Conservation (phyloP, 306 rosid species). For the Myrica gale region DNA sequence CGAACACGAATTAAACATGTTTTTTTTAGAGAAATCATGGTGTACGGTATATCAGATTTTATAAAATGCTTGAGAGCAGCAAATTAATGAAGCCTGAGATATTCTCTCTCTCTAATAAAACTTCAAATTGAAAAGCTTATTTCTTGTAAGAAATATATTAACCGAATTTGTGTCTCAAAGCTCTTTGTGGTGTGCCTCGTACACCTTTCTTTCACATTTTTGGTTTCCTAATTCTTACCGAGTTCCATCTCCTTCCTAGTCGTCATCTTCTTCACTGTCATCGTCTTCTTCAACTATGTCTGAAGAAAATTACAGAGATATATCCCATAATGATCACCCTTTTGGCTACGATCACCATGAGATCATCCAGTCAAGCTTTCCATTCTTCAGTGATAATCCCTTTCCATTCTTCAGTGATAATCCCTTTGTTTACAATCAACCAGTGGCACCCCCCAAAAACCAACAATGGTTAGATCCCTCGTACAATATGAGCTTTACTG, state of each 20-base stretch:
- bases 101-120: too few species aligned
- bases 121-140: slow-evolving; percentile 30
- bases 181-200: slow-evolving; percentile 16
- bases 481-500: slow-evolving; percentile 53
- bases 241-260: not conserved
- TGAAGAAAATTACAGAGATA: slow-evolving; percentile 33
- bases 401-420: slow-evolving; percentile 42
- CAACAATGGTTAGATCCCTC: slow-evolving; percentile 49
- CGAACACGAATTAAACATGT: too few species aligned
- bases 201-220: slow-evolving; percentile 13
- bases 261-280: not conserved
- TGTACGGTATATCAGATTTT: not conserved
- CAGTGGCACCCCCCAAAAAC: slow-evolving; percentile 26
- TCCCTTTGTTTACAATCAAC: slow-evolving; percentile 16
- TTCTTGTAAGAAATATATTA: slow-evolving; percentile 43
- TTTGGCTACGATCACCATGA: slow-evolving; percentile 54
- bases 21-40: too few species aligned
- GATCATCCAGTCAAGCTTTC: slow-evolving; percentile 39
- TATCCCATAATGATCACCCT: slow-evolving; percentile 41
- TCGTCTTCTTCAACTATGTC: slow-evolving; percentile 45
- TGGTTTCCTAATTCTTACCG: not conserved
- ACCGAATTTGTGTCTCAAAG: slow-evolving; percentile 42
- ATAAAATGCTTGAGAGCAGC: slow-evolving; percentile 12
- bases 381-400: too few species aligned
- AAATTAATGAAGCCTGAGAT: too few species aligned